Conservation (phyloP, 2,329 filamentous ascomycete species). For the Falciphora oryzae region DNA sequence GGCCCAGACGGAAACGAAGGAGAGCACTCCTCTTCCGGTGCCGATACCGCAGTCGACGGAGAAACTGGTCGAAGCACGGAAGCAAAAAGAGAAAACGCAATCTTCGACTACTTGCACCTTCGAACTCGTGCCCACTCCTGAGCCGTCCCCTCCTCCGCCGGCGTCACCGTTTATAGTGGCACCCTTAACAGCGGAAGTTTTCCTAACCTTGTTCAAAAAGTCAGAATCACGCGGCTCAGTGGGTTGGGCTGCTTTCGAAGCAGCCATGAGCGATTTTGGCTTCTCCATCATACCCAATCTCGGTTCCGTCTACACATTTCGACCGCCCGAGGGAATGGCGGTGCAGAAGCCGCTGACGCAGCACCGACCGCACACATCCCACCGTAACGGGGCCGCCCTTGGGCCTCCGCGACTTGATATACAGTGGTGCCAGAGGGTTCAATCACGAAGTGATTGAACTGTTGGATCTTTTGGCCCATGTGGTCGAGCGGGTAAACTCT, state of each 20-base stretch:
- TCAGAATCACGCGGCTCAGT: conserved; percentile 25
- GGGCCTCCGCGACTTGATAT: too few species aligned
- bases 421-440: too few species aligned
- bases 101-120: conserved; percentile 29
- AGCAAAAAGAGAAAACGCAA: conserved; percentile 39
- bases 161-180: conserved; percentile 29
- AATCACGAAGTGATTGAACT: too few species aligned
- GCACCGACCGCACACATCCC: conserved; percentile 30
- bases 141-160: conserved; percentile 3
- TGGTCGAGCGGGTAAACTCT: too few species aligned
- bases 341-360: conserved; percentile 26
- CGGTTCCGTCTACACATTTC: conserved; percentile 37
- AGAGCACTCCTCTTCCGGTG: conserved; percentile 15
- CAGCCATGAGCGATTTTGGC: conserved; percentile 34
- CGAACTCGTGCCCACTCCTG: conserved; percentile 19
- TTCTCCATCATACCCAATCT: conserved; percentile 35
- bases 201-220: conserved; percentile 28
- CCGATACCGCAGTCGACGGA: conserved; percentile 18
- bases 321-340: conserved; percentile 22
- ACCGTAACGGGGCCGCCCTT: too few species aligned
- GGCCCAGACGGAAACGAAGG: conserved; percentile 18
- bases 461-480: too few species aligned
- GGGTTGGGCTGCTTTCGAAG: conserved; percentile 31
- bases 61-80: conserved; percentile 26
- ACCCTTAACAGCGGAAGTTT: conserved; percentile 30